Evolutionary conservation across 345 rosid species (phyloP).

Genomic region (Diplotaxis tenuifolia): DNA sequence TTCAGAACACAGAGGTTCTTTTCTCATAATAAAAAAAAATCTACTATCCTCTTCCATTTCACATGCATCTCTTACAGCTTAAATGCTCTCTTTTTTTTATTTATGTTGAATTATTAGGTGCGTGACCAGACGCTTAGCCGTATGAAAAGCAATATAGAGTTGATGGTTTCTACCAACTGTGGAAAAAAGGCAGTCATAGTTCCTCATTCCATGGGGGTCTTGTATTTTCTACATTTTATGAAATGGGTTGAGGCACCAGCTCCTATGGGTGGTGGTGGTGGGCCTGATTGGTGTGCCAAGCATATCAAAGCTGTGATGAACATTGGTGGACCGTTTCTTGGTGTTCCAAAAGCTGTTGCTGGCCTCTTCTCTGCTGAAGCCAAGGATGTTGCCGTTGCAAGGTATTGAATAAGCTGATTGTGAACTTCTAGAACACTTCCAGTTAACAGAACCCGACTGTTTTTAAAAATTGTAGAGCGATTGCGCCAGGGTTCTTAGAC

Average conservation of each 20-base stretch:
- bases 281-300: conserved; percentile 89
- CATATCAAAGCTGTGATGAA: conserved; percentile 90
- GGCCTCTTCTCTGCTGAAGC: conserved; percentile 97
- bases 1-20: conserved; percentile 89
- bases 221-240: conserved; percentile 93
- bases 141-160: conserved; percentile 74
- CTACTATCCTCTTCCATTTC: background rate
- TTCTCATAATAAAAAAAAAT: background rate
- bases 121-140: conserved; percentile 87
- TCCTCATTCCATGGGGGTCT: conserved; percentile 98
- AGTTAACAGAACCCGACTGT: background rate
- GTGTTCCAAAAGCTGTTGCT: conserved; percentile 84
- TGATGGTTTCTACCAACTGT: conserved; percentile 79
- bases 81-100: conserved; percentile 10
- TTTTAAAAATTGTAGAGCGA: conserved; percentile 61
- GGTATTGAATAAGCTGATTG: conserved; percentile 44
- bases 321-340: conserved; percentile 92
- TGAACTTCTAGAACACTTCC: background rate
- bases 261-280: conserved; percentile 98
- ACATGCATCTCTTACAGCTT: background rate
- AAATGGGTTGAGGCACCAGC: conserved; percentile 99
- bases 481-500: conserved; percentile 83
- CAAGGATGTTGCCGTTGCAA: conserved; percentile 88
- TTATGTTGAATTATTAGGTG: conserved; percentile 50
- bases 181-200: conserved; percentile 84